A percentile compares a stretch with the other conserved stretches of the same genome.
These are phyloP conservation scores for Rutidosis leptorrhynchoides DNA, from an alignment of 129 eudicot genomes.

Conservation along the genomic window DNA sequence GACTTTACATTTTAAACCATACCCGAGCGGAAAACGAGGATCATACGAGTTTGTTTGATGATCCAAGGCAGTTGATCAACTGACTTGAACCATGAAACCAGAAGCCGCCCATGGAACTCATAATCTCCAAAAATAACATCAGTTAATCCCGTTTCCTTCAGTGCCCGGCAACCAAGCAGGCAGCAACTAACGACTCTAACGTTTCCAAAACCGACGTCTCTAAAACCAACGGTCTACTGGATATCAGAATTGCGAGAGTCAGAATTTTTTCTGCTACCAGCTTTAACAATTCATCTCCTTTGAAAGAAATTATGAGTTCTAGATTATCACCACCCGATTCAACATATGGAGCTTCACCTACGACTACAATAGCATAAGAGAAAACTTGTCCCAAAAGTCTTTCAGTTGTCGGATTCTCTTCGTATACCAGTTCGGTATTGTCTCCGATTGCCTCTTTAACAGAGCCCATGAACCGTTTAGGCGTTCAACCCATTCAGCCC, in stretches of 20 bases:
- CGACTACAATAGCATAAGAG: conserved; percentile 67
- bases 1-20: conserved; percentile 45
- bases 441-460: conserved; percentile 53
- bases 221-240: conserved; percentile 78
- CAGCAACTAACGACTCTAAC: conserved; percentile 70
- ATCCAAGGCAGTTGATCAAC: conserved; percentile 70
- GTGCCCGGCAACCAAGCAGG: conserved; percentile 90
- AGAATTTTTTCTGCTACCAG: conserved; percentile 57
- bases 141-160: conserved; percentile 68
- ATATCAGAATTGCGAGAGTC: conserved; percentile 62
- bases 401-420: conserved; percentile 46
- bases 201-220: conserved; percentile 49
- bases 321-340: conserved; percentile 70
- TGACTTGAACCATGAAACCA: conserved; percentile 69
- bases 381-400: conserved; percentile 46
- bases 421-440: conserved; percentile 52
- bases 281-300: conserved; percentile 52
- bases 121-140: conserved; percentile 81
- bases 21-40: conserved; percentile 73
- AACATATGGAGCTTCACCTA: conserved; percentile 81
- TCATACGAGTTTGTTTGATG: conserved; percentile 38
- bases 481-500: too few relatives aligned
- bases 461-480: conserved; percentile 8
- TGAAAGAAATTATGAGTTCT: conserved; percentile 59
- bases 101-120: conserved; percentile 74